Evolutionary conservation across 2,329 filamentous ascomycete species (phyloP).

Genomic region (Lachnum nothofagi): DNA sequence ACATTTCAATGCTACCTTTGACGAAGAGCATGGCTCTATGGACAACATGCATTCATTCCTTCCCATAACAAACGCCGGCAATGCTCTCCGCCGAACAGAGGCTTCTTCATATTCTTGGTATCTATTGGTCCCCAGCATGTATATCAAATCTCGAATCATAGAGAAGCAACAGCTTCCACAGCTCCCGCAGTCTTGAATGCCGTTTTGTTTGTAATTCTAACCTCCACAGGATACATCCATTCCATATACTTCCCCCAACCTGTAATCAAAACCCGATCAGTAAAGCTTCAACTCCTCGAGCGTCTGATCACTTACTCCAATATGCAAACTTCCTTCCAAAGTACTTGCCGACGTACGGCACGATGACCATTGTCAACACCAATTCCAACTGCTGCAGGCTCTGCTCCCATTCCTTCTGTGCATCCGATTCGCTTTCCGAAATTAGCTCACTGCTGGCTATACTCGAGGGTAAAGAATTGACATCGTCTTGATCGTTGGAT

Average conservation of each 20-base stretch:
- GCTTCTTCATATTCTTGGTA: conserved; percentile 5
- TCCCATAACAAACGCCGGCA: conserved; percentile 11
- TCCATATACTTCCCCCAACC: conserved; percentile 93
- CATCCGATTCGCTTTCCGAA: conserved; percentile 66
- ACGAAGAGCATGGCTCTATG: conserved; percentile 9
- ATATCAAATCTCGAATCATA: conserved; percentile 15
- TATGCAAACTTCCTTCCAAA: conserved; percentile 92
- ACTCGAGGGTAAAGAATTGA: conserved; percentile 61
- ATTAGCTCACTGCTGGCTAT: conserved; percentile 47
- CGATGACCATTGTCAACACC: conserved; percentile 85
- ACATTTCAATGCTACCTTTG: not conserved
- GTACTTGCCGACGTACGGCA: conserved; percentile 92
- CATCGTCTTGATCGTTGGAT: conserved; percentile 53
- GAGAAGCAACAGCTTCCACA: conserved; percentile 49
- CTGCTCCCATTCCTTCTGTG: conserved; percentile 91
- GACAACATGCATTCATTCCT: conserved; percentile 3
- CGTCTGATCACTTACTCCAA: conserved; percentile 65
- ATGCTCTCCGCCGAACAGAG: conserved; percentile 7
- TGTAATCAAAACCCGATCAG: conserved; percentile 35
- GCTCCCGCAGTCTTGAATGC: conserved; percentile 59
- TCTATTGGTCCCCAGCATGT: conserved; percentile 2
- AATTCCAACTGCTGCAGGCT: conserved; percentile 91
- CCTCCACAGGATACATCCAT: conserved; percentile 82
- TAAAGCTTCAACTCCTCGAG: conserved; percentile 1
- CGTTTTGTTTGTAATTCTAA: conserved; percentile 59